Evolutionary conservation across 1,284 basidiomycete species (phyloP).

Genomic region (Tremellales sp.): DNA sequence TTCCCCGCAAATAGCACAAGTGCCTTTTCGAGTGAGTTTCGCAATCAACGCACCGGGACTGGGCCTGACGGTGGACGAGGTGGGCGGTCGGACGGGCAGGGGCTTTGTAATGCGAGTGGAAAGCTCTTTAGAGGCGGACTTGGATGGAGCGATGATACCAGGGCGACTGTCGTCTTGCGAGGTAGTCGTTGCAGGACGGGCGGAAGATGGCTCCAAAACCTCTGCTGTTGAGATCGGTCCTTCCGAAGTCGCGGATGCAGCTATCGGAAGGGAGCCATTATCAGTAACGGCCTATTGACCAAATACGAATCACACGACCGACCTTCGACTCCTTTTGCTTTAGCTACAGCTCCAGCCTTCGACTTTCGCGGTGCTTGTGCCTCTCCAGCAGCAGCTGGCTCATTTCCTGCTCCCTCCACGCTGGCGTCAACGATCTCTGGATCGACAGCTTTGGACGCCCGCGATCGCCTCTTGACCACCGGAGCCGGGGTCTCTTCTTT

Average conservation of each 20-base stretch:
- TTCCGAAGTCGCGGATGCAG: not conserved
- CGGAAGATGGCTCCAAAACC: not conserved
- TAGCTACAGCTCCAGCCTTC: not conserved
- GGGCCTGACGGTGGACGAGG: too few species aligned
- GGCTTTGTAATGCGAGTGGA: not conserved
- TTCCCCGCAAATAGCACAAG: slow-evolving; percentile 22
- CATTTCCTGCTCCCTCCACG: not conserved
- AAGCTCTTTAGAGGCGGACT: not conserved
- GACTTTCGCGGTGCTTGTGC: not conserved
- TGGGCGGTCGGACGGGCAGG: too few species aligned
- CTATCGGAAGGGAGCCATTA: not conserved
- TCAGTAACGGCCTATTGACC: too few species aligned
- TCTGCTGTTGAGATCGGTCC: too few species aligned
- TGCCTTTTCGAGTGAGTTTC: slow-evolving; percentile 4
- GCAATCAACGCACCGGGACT: slow-evolving; percentile 1
- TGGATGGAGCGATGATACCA: not conserved
- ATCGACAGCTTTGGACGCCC: not conserved
- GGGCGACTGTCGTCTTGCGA: not conserved
- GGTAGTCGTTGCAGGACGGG: not conserved
- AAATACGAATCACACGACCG: too few species aligned
- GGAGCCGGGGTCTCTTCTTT: not conserved
- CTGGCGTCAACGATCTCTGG: not conserved
- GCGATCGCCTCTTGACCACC: slow-evolving; percentile 3
- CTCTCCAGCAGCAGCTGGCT: not conserved
- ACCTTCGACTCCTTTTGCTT: not conserved